These are phyloP conservation scores for Leptoxyphium fumago DNA, from an alignment of 2,329 filamentous ascomycete genomes.

Conservation along the genomic window DNA sequence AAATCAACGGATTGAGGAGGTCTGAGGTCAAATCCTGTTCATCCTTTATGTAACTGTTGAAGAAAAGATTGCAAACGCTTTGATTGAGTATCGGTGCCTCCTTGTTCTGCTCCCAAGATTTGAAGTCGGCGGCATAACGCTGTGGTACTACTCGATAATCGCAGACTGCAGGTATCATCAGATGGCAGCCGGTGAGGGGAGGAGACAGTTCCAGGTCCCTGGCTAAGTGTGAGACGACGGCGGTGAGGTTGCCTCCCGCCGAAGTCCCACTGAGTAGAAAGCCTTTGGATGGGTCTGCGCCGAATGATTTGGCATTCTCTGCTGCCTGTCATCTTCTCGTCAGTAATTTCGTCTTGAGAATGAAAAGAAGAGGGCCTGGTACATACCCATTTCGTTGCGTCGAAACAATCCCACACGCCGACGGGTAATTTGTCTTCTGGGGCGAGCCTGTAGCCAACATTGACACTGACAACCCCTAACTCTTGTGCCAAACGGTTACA, in stretches of 20 bases:
- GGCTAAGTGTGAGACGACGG: constrained; percentile 30
- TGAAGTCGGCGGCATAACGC: constrained; percentile 25
- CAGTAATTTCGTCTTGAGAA: constrained; percentile 7
- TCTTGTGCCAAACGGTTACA: constrained; percentile 25
- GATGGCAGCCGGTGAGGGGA: constrained; percentile 31
- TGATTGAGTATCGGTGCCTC: constrained; percentile 12
- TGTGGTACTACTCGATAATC: constrained; percentile 25
- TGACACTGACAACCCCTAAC: constrained; percentile 29
- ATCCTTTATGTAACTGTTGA: constrained; percentile 11
- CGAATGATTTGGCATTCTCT: constrained; percentile 16
- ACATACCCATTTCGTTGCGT: constrained; percentile 29
- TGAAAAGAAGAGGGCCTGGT: constrained; percentile 22
- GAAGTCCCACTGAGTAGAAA: constrained; percentile 38
- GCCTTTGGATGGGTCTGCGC: constrained; percentile 28
- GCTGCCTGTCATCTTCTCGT: constrained; percentile 19
- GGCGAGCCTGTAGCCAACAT: constrained; percentile 37
- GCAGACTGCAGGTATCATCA: constrained; percentile 33
- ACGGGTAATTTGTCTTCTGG: constrained; percentile 37
- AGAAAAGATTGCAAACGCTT: constrained; percentile 11
- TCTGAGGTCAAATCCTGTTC: background rate
- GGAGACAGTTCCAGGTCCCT: constrained; percentile 27
- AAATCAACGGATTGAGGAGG: constrained; percentile 15
- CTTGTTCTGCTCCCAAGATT: constrained; percentile 21
- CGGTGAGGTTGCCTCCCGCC: constrained; percentile 38
- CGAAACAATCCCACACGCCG: constrained; percentile 34